phyloP scores from a whole-genome alignment of 192 early-diverging fungal genomes.

The Entomortierella beljakovae region DNA sequence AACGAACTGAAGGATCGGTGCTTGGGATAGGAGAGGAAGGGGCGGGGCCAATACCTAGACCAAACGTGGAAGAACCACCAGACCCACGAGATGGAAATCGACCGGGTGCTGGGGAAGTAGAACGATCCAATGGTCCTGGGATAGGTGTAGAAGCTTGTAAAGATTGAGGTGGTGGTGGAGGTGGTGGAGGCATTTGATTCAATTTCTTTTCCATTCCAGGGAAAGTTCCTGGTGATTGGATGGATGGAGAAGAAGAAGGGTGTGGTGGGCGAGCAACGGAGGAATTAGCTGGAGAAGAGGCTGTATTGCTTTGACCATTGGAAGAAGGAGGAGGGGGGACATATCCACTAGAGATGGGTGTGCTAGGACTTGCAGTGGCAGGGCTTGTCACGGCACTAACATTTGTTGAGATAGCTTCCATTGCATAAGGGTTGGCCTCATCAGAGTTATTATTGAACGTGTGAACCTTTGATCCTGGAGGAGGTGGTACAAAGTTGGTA shows the following conservation, averaged over 20 bases:
- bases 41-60: slow-evolving; percentile 12
- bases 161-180: slow-evolving; percentile 10
- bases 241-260: slow-evolving; percentile 14
- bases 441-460: not conserved
- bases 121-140: slow-evolving; percentile 39
- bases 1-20: not conserved
- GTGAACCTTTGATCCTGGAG: too few relatives aligned
- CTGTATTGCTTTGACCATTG: too few relatives aligned
- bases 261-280: too few relatives aligned
- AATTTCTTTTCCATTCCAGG: slow-evolving; percentile 3
- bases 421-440: slow-evolving; percentile 5
- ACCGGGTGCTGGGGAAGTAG: slow-evolving; percentile 15
- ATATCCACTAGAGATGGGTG: too few relatives aligned
- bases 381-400: not conserved
- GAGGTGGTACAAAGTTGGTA: slow-evolving; percentile 11
- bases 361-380: too few relatives aligned
- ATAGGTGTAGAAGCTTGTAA: slow-evolving; percentile 40
- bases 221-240: slow-evolving; percentile 17
- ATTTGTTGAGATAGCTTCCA: slow-evolving; percentile 31
- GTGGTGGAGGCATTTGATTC: slow-evolving; percentile 6
- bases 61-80: slow-evolving; percentile 9
- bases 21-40: slow-evolving; percentile 2
- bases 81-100: slow-evolving; percentile 13
- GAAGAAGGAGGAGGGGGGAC: slow-evolving; percentile 28
- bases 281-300: too few relatives aligned